Percentiles rank a stretch among this genome's conserved stretches.
Evolutionary conservation across 2,329 filamentous ascomycete genomes (phyloP).

Genomic region (Xylariales sp.): DNA sequence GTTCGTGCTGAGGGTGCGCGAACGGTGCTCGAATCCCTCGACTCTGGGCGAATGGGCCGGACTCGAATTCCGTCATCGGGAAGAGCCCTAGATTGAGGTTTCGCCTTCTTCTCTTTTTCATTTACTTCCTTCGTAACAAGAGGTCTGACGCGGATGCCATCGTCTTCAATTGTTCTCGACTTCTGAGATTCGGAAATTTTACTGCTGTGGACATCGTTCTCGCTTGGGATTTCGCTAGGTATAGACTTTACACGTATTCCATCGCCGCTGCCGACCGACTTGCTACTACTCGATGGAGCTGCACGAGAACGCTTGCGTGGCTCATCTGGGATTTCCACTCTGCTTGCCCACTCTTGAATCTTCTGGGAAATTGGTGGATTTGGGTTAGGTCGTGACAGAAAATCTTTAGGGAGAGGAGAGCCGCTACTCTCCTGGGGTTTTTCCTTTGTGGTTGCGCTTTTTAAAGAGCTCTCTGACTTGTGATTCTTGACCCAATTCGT

Average conservation of each 20-base stretch:
- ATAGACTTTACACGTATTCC: slow-evolving; percentile 55
- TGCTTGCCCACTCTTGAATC: slow-evolving; percentile 70
- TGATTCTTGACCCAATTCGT: slow-evolving; percentile 82
- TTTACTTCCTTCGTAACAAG: slow-evolving; percentile 34
- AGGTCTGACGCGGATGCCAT: slow-evolving; percentile 49
- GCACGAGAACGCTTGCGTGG: slow-evolving; percentile 53
- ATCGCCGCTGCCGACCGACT: slow-evolving; percentile 53
- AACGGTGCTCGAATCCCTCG: slow-evolving; percentile 46
- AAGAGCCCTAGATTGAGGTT: slow-evolving; percentile 38
- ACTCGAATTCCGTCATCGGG: slow-evolving; percentile 54
- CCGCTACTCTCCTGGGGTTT: slow-evolving; percentile 51
- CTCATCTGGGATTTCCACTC: slow-evolving; percentile 62
- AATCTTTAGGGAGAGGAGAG: slow-evolving; percentile 67
- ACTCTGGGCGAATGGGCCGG: slow-evolving; percentile 43
- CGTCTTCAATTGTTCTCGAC: slow-evolving; percentile 44
- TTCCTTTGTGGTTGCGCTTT: slow-evolving; percentile 54
- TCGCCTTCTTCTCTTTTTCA: slow-evolving; percentile 44
- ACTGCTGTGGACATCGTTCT: slow-evolving; percentile 41
- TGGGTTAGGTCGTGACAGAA: slow-evolving; percentile 63
- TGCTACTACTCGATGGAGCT: slow-evolving; percentile 52
- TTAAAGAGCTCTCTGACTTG: slow-evolving; percentile 62
- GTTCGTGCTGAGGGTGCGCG: slow-evolving; percentile 47
- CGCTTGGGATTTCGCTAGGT: slow-evolving; percentile 38
- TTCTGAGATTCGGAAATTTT: slow-evolving; percentile 38
- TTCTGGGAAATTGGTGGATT: slow-evolving; percentile 69